Conservation (phyloP, 2,329 filamentous ascomycete genomes). For the Hypoxylon rubiginosum region DNA sequence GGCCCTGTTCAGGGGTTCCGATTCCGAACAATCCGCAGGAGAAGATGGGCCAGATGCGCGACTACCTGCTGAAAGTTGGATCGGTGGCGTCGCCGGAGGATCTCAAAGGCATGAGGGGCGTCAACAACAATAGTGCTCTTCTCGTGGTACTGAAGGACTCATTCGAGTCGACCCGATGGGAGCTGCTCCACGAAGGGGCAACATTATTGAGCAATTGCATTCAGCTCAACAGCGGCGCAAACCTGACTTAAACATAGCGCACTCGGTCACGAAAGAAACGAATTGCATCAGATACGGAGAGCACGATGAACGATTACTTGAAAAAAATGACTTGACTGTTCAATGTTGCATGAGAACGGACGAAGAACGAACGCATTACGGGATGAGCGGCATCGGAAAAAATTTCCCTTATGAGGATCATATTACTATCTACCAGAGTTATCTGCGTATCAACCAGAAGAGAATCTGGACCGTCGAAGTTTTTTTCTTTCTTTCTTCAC, state of each 20-base stretch:
- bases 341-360: conserved; percentile 21
- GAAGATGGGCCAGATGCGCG: conserved; percentile 82
- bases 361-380: conserved; percentile 29
- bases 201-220: conserved; percentile 86
- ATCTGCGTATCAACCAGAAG: conserved; percentile 22
- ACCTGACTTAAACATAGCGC: conserved; percentile 29
- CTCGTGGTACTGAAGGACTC: conserved; percentile 85
- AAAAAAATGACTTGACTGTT: conserved; percentile 27
- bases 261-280: neutral
- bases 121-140: conserved; percentile 86
- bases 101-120: conserved; percentile 77
- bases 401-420: conserved; percentile 27
- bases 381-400: conserved; percentile 35
- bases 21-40: conserved; percentile 72
- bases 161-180: conserved; percentile 89
- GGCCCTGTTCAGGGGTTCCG: conserved; percentile 70
- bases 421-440: conserved; percentile 23
- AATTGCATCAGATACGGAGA: conserved; percentile 16
- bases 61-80: conserved; percentile 80
- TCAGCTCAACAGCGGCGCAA: conserved; percentile 60
- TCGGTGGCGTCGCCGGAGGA: conserved; percentile 81
- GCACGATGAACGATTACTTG: conserved; percentile 30
- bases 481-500: conserved; percentile 21
- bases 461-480: conserved; percentile 29
- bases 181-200: conserved; percentile 89